Evolutionary conservation across 2,329 filamentous ascomycete genomes (phyloP), one percentile per base, ranked within the genome.

Genomic region (Hypoxylon sp.): DNA sequence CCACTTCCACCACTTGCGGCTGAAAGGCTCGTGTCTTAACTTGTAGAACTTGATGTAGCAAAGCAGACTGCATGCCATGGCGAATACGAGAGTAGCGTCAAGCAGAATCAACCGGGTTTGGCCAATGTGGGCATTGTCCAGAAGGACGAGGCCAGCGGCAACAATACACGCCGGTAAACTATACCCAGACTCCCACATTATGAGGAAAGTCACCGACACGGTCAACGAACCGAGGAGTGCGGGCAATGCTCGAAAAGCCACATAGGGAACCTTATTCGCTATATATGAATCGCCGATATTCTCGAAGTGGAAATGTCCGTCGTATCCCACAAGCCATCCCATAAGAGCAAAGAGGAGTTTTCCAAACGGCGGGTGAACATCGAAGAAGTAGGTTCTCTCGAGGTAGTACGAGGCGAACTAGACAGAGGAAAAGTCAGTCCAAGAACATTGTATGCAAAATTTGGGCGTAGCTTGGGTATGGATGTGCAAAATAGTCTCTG

Each of bases 111-210:
- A 83, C 30, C 96, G 89, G 22, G 96, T 97, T 84, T 99, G 96
- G 64, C 93, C 95, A 79, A 99, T 93, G 79, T 99, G 96, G 61
- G 95, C 96, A 75, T 99, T 99, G 82, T 99, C 96, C 74, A 99
- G 92, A 44, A 99, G 90, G 69, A 99, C 85, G 33, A 99, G 84
- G 26, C 92, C 89, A 38, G 96, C 88, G 5, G 96, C 93, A 61
- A 97, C 84, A 58, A 98, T 83, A 78, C 93, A 97, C 61, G 96
- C 96, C 9, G 96, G 96, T 42, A 99, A 84, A 70, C 93, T 97
- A 81, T 99, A 99, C 68, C 94, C 96, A 51, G 96, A 98, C 81
- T 99, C 96, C 96, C 96, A 99, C 96, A 99, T 99, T 80, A 97
- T 99, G 77, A 97, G 82, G 80, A 97, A 99, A 60, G 93, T 90